phyloP scores from a whole-genome alignment of 2,329 filamentous ascomycete genomes.

The Diplodia sapinea region DNA sequence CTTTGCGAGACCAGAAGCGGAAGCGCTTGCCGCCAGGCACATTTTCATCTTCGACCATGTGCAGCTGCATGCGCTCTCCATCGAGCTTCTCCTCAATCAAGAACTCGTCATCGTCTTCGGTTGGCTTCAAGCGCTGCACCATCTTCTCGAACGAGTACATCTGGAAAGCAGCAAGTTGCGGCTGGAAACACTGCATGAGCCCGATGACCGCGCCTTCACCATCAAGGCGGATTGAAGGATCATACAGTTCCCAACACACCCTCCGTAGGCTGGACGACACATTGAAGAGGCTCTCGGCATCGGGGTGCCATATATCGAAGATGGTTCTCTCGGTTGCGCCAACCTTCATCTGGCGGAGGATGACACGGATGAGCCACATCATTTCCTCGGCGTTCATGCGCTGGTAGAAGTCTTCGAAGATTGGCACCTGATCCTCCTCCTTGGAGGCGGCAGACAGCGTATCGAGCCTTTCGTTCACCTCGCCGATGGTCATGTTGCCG shows the following conservation, averaged over 20 bases:
- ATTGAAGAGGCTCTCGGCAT: constrained; percentile 69
- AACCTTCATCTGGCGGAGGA: constrained; percentile 71
- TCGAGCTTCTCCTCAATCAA: constrained; percentile 99
- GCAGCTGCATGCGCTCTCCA: constrained; percentile 95
- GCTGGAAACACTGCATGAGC: constrained; percentile 95
- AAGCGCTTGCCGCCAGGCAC: constrained; percentile 75
- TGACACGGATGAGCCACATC: constrained; percentile 92
- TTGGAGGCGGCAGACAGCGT: constrained; percentile 74
- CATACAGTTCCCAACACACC: constrained; percentile 91
- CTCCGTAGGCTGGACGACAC: constrained; percentile 87
- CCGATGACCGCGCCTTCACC: constrained; percentile 75
- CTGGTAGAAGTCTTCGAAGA: constrained; percentile 84
- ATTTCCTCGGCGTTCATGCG: constrained; percentile 93
- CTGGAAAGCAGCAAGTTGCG: constrained; percentile 92
- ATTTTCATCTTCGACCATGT: constrained; percentile 76
- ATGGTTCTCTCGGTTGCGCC: constrained; percentile 75
- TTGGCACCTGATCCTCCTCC: constrained; percentile 81
- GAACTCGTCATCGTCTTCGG: constrained; percentile 75
- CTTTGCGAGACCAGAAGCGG: constrained; percentile 92
- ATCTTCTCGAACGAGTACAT: constrained; percentile 81
- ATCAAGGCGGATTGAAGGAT: constrained; percentile 74
- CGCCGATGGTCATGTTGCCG: constrained; percentile 82
- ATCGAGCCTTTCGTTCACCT: constrained; percentile 88
- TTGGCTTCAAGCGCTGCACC: constrained; percentile 70
- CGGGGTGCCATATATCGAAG: constrained; percentile 68